A percentile compares a stretch with the other conserved stretches of the same genome.
Conservation (phyloP, 2,329 filamentous ascomycete species). For the Ophiostoma montium region DNA sequence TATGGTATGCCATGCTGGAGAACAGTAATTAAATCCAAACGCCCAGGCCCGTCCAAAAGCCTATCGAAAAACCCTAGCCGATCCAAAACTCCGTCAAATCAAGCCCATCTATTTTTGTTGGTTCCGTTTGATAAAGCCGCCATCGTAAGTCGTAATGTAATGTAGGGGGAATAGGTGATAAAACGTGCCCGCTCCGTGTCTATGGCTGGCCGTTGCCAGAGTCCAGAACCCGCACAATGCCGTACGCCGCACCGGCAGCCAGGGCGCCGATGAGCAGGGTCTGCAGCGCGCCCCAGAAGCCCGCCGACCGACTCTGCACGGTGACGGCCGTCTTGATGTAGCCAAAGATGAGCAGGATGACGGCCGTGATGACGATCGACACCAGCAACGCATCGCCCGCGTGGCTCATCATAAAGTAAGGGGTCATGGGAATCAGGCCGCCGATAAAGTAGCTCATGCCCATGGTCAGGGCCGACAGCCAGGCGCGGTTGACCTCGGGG, state of each 20-base stretch:
- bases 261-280: conserved; percentile 51
- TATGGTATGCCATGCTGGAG: no score
- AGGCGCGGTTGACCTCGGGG: conserved; percentile 28
- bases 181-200: no score
- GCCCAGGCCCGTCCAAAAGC: no score
- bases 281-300: conserved; percentile 45
- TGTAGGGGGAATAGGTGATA: no score
- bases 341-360: conserved; percentile 50
- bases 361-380: conserved; percentile 44
- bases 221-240: conserved; percentile 44
- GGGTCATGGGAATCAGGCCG: conserved; percentile 55
- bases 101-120: no score
- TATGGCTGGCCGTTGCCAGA: conserved; percentile 10
- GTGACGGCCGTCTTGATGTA: conserved; percentile 47
- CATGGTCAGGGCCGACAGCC: conserved; percentile 49
- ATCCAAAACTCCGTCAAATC: no score
- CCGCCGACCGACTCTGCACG: conserved; percentile 34
- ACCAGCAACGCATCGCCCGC: conserved; percentile 39
- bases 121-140: no score
- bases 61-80: no score
- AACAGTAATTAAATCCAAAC: no score
- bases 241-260: conserved; percentile 52
- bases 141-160: no score
- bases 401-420: conserved; percentile 46
- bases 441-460: conserved; percentile 56